These are phyloP conservation scores for Epichloe scottii DNA, from an alignment of 2,329 filamentous ascomycete genomes.

Conservation along the genomic window DNA sequence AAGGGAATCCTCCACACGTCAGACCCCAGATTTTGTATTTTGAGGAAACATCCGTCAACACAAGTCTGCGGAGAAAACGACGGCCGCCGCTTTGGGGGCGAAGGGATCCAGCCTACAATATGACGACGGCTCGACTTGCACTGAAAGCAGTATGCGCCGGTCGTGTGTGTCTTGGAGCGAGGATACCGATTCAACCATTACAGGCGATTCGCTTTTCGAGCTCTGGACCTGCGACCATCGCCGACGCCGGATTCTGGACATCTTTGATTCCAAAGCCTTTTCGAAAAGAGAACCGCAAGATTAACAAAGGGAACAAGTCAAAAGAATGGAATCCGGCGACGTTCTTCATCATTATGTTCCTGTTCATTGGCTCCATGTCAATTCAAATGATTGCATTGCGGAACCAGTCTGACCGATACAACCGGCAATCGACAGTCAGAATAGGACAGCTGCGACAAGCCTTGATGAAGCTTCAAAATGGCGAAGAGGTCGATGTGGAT, in stretches of 20 bases:
- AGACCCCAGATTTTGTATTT: not conserved
- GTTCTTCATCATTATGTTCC: constrained; percentile 70
- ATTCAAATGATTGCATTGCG: constrained; percentile 81
- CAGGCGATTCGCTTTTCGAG: constrained; percentile 18
- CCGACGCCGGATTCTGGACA: constrained; percentile 53
- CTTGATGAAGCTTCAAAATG: constrained; percentile 54
- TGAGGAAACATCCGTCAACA: not conserved
- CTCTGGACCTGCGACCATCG: constrained; percentile 35
- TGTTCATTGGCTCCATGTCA: constrained; percentile 87
- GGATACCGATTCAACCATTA: not conserved
- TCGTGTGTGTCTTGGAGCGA: not conserved
- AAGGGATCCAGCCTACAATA: not conserved
- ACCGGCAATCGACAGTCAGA: constrained; percentile 64
- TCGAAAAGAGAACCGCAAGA: constrained; percentile 30
- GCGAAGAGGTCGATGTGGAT: constrained; percentile 77
- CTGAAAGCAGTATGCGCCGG: not conserved
- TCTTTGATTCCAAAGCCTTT: constrained; percentile 57
- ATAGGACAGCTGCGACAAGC: constrained; percentile 67
- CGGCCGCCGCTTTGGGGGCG: not conserved
- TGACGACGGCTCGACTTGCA: constrained; percentile 7
- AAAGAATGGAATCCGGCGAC: constrained; percentile 71
- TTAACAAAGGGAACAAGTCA: constrained; percentile 28
- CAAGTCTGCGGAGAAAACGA: not conserved
- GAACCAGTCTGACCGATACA: constrained; percentile 60
- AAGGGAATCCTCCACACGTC: too few relatives aligned